A percentile compares a stretch with the other conserved stretches of the same genome.
These are phyloP conservation scores for Yamadazyma sp. DNA, from an alignment of 805 yeast genomes.

Conservation along the genomic window DNA sequence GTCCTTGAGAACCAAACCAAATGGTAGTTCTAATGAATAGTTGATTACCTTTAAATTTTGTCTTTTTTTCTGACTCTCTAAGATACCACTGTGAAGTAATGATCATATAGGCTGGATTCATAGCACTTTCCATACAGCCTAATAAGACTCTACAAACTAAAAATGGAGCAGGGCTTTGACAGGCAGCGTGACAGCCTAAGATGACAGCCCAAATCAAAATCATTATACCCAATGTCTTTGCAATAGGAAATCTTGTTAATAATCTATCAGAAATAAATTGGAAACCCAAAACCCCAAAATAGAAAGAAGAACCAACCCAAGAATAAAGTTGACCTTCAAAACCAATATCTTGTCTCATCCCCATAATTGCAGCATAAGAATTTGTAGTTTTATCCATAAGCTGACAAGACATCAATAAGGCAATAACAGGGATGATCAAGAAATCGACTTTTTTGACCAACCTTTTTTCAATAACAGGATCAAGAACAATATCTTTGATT, in stretches of 20 bases:
- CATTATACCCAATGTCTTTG: conserved; percentile 46
- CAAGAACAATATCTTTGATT: neutral
- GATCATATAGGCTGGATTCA: conserved; percentile 55
- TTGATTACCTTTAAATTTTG: conserved; percentile 34
- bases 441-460: conserved; percentile 17
- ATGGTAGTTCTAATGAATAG: conserved; percentile 45
- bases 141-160: conserved; percentile 51
- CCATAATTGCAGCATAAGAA: conserved; percentile 36
- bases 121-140: conserved; percentile 53
- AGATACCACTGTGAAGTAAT: conserved; percentile 64
- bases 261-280: conserved; percentile 45
- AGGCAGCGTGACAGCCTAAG: conserved; percentile 49
- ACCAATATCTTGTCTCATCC: conserved; percentile 6
- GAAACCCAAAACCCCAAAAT: conserved; percentile 57
- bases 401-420: conserved; percentile 23
- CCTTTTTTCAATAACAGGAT: conserved; percentile 7
- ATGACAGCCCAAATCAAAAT: conserved; percentile 55
- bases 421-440: conserved; percentile 20
- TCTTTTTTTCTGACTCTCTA: conserved; percentile 16
- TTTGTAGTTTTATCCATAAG: conserved; percentile 35
- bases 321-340: conserved; percentile 12
- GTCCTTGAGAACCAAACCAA: conserved; percentile 14
- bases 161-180: conserved; percentile 49
- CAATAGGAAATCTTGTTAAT: conserved; percentile 42
- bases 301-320: conserved; percentile 37